Conservation (phyloP, 768 basidiomycete species). For the Amanita exitialis region DNA sequence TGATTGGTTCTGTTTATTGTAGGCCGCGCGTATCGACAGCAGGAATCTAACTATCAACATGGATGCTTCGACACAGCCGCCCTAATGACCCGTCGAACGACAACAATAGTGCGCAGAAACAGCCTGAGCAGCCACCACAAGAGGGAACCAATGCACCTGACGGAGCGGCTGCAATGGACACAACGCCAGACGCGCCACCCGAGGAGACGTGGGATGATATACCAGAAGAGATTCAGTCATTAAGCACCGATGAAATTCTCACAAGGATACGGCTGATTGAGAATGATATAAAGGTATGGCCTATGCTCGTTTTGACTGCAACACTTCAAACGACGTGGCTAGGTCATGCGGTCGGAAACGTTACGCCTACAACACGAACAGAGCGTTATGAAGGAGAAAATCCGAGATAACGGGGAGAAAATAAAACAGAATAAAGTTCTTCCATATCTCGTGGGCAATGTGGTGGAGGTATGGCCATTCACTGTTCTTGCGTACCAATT, state of each 20-base stretch:
- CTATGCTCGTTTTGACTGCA: not conserved
- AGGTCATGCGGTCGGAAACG: slow-evolving; percentile 98
- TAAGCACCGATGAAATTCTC: slow-evolving; percentile 78
- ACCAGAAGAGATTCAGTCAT: slow-evolving; percentile 73
- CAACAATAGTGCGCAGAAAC: slow-evolving; percentile 32
- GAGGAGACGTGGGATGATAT: slow-evolving; percentile 90
- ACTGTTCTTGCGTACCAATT: too few species aligned
- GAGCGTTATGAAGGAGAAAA: slow-evolving; percentile 96
- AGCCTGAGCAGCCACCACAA: slow-evolving; percentile 25
- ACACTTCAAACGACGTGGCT: slow-evolving; percentile 7
- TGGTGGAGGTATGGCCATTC: slow-evolving; percentile 73
- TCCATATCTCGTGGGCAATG: slow-evolving; percentile 95
- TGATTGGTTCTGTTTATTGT: slow-evolving; percentile 9
- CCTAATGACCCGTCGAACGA: slow-evolving; percentile 38
- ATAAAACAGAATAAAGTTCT: slow-evolving; percentile 99
- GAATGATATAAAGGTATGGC: slow-evolving; percentile 84
- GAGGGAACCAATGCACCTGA: slow-evolving; percentile 21
- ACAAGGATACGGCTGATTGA: slow-evolving; percentile 91
- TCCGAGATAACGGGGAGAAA: slow-evolving; percentile 95
- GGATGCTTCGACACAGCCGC: slow-evolving; percentile 47
- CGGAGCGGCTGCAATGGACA: slow-evolving; percentile 52
- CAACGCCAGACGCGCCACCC: slow-evolving; percentile 53
- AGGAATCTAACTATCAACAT: slow-evolving; percentile 19
- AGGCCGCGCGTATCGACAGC: slow-evolving; percentile 27
- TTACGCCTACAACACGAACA: slow-evolving; percentile 89